Base-by-base conservation (phyloP, 441 rosid species). In the Breynia disticha region DNA sequence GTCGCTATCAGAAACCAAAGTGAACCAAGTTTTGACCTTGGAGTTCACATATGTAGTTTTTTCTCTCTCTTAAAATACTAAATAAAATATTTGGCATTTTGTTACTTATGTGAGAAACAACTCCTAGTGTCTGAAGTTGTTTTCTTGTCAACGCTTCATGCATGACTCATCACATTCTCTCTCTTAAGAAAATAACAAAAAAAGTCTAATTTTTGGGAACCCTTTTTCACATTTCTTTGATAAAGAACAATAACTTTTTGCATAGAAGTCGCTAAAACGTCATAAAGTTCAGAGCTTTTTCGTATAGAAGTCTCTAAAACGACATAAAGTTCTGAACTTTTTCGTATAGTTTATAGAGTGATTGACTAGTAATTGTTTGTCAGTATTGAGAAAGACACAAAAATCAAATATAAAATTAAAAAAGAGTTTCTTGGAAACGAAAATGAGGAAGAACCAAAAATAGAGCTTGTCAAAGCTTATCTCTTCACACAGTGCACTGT, bases 331-430 rank as follows among this genome's bases (percentile, higher is more conserved):
- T n/a, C n/a, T n/a, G 18, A 50, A 60, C 18, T 50, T 60, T 64
- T 58, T n/a, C n/a, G n/a, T n/a, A n/a, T n/a, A n/a, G n/a, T n/a
- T n/a, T n/a, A n/a, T n/a, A n/a, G 18, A 13, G 54, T 12, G 50
- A 64, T 80, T 69, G 84, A 74, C 80, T n/a, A n/a, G n/a, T 63
- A 62, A 63, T 56, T 56, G 55, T 57, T 71, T 72, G 90, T 74
- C 81, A 50, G 73, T 52, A 46, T 67, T 68, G 41, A 16, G 48
- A 73, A 51, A 41, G 52, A 43, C 35, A n/a, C n/a, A n/a, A n/a
- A n/a, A n/a, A n/a, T n/a, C n/a, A n/a, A n/a, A n/a, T n/a, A n/a
- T n/a, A n/a, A n/a, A n/a, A n/a, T n/a, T n/a, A n/a, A n/a, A n/a
- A n/a, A n/a, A n/a, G n/a, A n/a, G n/a, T n/a, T n/a, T n/a, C n/a